These are phyloP conservation scores for Candida argentea DNA, from an alignment of 805 yeast species.

Conservation along the genomic window DNA sequence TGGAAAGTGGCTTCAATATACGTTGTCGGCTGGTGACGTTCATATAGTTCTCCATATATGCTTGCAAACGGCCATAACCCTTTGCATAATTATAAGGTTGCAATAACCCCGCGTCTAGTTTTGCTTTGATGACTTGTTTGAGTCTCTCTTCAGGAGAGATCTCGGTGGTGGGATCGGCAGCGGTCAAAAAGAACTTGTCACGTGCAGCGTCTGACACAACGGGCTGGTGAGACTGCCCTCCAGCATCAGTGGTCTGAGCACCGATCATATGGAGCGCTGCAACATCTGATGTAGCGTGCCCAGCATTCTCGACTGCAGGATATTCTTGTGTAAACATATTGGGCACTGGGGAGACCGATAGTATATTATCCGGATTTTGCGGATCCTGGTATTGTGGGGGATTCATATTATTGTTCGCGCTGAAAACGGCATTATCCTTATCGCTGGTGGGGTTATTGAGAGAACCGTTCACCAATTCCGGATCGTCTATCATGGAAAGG, in stretches of 20 bases:
- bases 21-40: conserved; percentile 72
- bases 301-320: conserved; percentile 2
- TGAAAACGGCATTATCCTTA: not conserved
- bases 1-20: conserved; percentile 73
- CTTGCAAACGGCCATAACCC: conserved; percentile 83
- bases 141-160: conserved; percentile 89
- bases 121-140: conserved; percentile 89
- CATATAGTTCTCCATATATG: conserved; percentile 91
- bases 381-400: not conserved
- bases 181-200: conserved; percentile 88
- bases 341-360: conserved; percentile 22
- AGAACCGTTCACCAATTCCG: conserved; percentile 48
- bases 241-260: conserved; percentile 13
- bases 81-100: conserved; percentile 91
- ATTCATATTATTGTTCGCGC: not conserved
- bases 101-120: conserved; percentile 82
- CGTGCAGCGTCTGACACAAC: conserved; percentile 66
- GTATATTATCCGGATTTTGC: conserved; percentile 10
- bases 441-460: conserved; percentile 12
- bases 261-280: conserved; percentile 3
- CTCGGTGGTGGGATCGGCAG: conserved; percentile 94
- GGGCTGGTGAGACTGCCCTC: conserved; percentile 19
- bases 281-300: conserved; percentile 2
- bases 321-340: conserved; percentile 9
- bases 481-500: conserved; percentile 82